Evolutionary conservation across 495 filamentous ascomycete species (phyloP).

Genomic region (Aspergillus haitiensis): DNA sequence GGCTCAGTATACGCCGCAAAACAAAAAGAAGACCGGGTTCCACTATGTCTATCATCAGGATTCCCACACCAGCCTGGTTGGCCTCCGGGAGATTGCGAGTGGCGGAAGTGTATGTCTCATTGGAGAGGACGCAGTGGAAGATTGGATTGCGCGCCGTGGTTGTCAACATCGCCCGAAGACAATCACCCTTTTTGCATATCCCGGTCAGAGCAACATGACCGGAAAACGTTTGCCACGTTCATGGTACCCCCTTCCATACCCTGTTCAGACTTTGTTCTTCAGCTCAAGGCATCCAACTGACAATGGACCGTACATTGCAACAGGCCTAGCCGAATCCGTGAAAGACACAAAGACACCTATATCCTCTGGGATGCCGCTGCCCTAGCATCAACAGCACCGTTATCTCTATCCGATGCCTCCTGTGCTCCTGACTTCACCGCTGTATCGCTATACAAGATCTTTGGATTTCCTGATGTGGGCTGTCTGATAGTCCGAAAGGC

Average conservation of each 20-base stretch:
- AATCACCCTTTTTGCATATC: constrained; percentile 69
- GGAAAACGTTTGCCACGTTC: constrained; percentile 61
- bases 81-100: constrained; percentile 61
- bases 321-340: constrained; percentile 58
- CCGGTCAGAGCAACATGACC: constrained; percentile 78
- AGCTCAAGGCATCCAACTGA: background rate
- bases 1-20: background rate
- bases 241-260: background rate
- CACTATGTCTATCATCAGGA: constrained; percentile 77
- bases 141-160: constrained; percentile 50
- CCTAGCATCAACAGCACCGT: constrained; percentile 62
- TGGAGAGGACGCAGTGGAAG: constrained; percentile 64
- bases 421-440: constrained; percentile 70
- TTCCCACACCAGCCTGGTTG: constrained; percentile 72
- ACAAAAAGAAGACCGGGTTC: constrained; percentile 28
- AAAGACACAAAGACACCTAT: constrained; percentile 53
- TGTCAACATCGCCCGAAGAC: constrained; percentile 1
- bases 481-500: constrained; percentile 65
- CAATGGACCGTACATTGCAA: constrained; percentile 5
- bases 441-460: constrained; percentile 79
- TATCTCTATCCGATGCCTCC: constrained; percentile 60
- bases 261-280: background rate
- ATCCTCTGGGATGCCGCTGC: constrained; percentile 73
- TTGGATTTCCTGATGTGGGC: constrained; percentile 76
- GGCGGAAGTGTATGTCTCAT: constrained; percentile 59